phyloP scores from a whole-genome alignment of 768 basidiomycete genomes.

The Tylopilus intermedius region DNA sequence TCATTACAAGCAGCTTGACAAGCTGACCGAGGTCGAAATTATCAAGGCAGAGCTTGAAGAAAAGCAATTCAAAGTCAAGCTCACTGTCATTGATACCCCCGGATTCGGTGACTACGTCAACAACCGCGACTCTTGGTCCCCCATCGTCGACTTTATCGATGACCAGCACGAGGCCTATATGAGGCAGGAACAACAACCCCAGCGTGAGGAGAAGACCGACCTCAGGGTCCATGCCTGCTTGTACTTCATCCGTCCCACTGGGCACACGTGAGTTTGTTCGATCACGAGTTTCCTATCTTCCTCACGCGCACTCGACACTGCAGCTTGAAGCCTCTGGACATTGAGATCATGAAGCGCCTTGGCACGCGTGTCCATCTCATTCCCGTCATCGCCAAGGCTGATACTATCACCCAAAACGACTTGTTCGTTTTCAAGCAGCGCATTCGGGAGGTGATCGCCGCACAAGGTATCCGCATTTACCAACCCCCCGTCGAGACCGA shows the following conservation, averaged over 20 bases:
- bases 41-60: slow-evolving; percentile 99
- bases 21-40: slow-evolving; percentile 96
- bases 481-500: slow-evolving; percentile 88
- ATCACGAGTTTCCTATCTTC: not conserved
- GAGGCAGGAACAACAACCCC: slow-evolving; percentile 99
- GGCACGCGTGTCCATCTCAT: slow-evolving; percentile 98
- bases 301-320: slow-evolving; percentile 5
- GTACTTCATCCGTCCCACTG: slow-evolving; percentile 94
- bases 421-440: slow-evolving; percentile 88
- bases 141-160: slow-evolving; percentile 97
- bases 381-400: slow-evolving; percentile 95
- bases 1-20: slow-evolving; percentile 95
- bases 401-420: slow-evolving; percentile 93
- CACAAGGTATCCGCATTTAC: slow-evolving; percentile 94
- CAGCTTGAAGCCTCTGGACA: slow-evolving; percentile 90
- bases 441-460: slow-evolving; percentile 84
- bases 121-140: slow-evolving; percentile 98
- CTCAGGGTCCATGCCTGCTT: slow-evolving; percentile 93
- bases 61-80: slow-evolving; percentile 98
- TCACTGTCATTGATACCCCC: slow-evolving; percentile 97
- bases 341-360: slow-evolving; percentile 99
- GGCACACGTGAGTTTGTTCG: slow-evolving; percentile 74
- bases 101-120: slow-evolving; percentile 99
- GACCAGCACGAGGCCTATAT: slow-evolving; percentile 94
- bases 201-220: slow-evolving; percentile 90